A percentile compares a stretch with the other conserved stretches of the same genome.
Evolutionary conservation across 345 rosid species (phyloP).

Genomic region (Populus simonii): DNA sequence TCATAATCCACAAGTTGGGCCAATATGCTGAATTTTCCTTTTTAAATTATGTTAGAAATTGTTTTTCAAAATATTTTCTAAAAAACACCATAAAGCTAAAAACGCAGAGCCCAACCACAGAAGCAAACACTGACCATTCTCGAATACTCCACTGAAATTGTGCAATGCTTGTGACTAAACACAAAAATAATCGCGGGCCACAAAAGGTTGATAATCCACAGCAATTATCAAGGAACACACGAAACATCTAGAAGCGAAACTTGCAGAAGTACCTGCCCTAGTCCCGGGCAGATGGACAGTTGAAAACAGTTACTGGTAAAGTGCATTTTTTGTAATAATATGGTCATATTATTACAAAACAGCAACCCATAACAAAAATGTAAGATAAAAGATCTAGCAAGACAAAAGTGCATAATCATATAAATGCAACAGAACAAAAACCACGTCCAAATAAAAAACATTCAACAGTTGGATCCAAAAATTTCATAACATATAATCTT

Average conservation of each 20-base stretch:
- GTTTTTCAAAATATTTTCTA: too few relatives aligned
- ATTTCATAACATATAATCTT: slow-evolving; percentile 1
- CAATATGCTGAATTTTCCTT: too few relatives aligned
- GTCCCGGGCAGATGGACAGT: neutral
- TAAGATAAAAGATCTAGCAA: neutral
- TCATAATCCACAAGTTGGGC: too few relatives aligned
- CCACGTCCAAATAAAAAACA: slow-evolving; percentile 7
- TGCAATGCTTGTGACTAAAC: too few relatives aligned
- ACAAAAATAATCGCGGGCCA: neutral
- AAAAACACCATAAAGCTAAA: too few relatives aligned
- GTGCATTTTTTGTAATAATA: neutral
- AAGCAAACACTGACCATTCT: neutral
- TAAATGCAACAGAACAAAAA: neutral
- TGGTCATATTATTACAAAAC: neutral
- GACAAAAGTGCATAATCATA: neutral
- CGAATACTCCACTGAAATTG: neutral
- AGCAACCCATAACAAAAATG: neutral
- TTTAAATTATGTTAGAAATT: too few relatives aligned
- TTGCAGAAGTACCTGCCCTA: neutral
- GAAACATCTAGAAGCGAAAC: neutral
- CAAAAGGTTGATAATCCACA: neutral
- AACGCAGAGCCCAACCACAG: too few relatives aligned
- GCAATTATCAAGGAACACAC: too few relatives aligned
- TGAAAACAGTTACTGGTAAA: too few relatives aligned
- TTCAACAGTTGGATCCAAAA: slow-evolving; percentile 9